Base-by-base conservation (phyloP, 305 asterid species). In the Caryopteris hybrid region DNA sequence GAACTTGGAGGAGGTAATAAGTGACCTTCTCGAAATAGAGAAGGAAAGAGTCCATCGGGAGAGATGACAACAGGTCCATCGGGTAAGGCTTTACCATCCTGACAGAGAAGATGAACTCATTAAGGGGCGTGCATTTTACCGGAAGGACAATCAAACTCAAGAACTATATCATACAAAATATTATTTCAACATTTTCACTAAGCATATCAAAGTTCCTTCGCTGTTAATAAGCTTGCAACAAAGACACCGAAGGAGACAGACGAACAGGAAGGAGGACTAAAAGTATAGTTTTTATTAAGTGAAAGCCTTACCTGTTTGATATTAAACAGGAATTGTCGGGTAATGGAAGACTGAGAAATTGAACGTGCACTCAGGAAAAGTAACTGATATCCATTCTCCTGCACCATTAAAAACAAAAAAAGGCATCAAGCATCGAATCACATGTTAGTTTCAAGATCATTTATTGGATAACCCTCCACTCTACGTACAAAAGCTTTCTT, bases 1-100 rank as follows among this genome's bases (percentile, higher is more conserved):
- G 51, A 61, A 60, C 33, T 33, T 51, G 57, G 48, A 70, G 65
- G 39, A n/a, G n/a, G n/a, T 46, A 66, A 72, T 52, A 27, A 76
- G 42, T 11, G 71, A 92, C 98, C 98, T 93, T 93, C 99, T 29
- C 97, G 92, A 71, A 76, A 93, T 70, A 93, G 83, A 68, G 99
- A 93, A 71, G 99, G 99, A 73, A 93, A 93, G 63, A 93, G 93
- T 64, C 99, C 99, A 73, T 93, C 97, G 3, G 99, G 99, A 50
- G 99, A 93, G 76, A 91, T 90, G 60, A 93, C 94, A 50, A 93
- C 96, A 13, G 99, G 99, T 71, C 99, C 99, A 8, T 90, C 96
- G 11, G 99, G 99, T 72, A 93, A 83, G 54, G 89, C 87, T 84
- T 84, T 85, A 53, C 99, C 99, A 76, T 93, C 93, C 97, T 93